Evolutionary conservation across 2,329 filamentous ascomycete genomes (phyloP).

Genomic region (Alternaria consortialis): DNA sequence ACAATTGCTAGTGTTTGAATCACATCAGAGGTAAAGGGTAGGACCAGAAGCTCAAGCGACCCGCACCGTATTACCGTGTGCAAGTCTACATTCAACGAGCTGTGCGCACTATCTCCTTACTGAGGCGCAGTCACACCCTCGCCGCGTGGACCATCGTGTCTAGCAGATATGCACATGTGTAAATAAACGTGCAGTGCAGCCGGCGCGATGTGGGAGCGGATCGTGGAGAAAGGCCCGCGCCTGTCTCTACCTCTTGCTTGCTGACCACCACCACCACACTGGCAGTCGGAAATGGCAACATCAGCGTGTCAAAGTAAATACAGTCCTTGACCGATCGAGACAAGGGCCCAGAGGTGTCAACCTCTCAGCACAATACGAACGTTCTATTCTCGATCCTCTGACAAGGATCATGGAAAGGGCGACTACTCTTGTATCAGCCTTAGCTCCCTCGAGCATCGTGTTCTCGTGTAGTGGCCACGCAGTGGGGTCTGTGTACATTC

Average conservation of each 20-base stretch:
- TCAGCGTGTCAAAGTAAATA: conserved; percentile 10
- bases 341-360: conserved; percentile 10
- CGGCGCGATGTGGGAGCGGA: conserved; percentile 51
- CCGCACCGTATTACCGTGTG: conserved; percentile 37
- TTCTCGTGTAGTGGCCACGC: conserved; percentile 36
- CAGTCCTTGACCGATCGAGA: conserved; percentile 16
- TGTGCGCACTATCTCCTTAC: conserved; percentile 14
- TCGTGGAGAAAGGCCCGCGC: conserved; percentile 47
- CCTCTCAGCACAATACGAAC: conserved; percentile 19
- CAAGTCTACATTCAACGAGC: conserved; percentile 16
- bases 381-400: conserved; percentile 19
- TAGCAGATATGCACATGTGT: conserved; percentile 48
- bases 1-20: conserved; percentile 25
- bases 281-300: conserved; percentile 8
- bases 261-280: conserved; percentile 47
- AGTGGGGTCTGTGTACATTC: conserved; percentile 45
- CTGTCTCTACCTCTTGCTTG: conserved; percentile 46
- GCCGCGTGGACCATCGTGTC: conserved; percentile 46
- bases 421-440: conserved; percentile 29
- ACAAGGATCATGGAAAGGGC: conserved; percentile 19
- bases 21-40: conserved; percentile 27
- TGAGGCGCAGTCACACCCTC: conserved; percentile 40
- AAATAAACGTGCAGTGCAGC: conserved; percentile 55
- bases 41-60: conserved; percentile 39
- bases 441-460: conserved; percentile 31